Conservation (phyloP, 148 eudicot genomes). For the Chenopodium suecicum region DNA sequence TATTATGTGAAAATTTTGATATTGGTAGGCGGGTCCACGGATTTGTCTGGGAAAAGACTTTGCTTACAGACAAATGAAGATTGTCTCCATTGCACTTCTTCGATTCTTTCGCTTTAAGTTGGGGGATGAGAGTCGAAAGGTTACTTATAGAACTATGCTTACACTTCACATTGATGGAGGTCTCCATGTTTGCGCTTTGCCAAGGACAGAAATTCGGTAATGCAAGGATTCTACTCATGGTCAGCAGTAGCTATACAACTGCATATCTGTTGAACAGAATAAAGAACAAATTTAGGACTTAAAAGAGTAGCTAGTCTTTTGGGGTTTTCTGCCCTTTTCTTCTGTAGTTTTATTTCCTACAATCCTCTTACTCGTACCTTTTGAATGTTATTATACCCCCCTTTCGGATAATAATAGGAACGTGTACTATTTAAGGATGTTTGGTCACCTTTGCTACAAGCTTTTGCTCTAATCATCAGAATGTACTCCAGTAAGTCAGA, state of each 20-base stretch:
- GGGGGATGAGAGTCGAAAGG: slow-evolving; percentile 39
- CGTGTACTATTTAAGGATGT: no score
- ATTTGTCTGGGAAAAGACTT: slow-evolving; percentile 76
- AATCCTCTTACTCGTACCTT: no score
- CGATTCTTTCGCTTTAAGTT: slow-evolving; percentile 52
- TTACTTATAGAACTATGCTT: slow-evolving; percentile 65
- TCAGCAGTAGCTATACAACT: no score
- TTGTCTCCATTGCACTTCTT: slow-evolving; percentile 50
- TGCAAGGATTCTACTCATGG: neutral
- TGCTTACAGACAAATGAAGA: slow-evolving; percentile 92
- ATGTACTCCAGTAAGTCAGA: slow-evolving; percentile 53
- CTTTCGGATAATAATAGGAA: no score
- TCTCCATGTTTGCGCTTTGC: slow-evolving; percentile 55
- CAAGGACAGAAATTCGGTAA: slow-evolving; percentile 32
- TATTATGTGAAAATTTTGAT: neutral
- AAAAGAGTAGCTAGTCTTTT: no score
- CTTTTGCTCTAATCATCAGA: slow-evolving; percentile 29
- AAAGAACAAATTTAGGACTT: no score
- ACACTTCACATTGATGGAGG: slow-evolving; percentile 74
- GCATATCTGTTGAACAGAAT: no score
- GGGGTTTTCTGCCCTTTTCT: no score
- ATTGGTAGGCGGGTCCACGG: slow-evolving; percentile 69
- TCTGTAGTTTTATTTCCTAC: no score
- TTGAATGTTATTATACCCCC: no score
- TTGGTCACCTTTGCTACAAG: slow-evolving; percentile 19